Base-by-base conservation (phyloP, 2,329 filamentous ascomycete genomes). In the Colletotrichum sp. region DNA sequence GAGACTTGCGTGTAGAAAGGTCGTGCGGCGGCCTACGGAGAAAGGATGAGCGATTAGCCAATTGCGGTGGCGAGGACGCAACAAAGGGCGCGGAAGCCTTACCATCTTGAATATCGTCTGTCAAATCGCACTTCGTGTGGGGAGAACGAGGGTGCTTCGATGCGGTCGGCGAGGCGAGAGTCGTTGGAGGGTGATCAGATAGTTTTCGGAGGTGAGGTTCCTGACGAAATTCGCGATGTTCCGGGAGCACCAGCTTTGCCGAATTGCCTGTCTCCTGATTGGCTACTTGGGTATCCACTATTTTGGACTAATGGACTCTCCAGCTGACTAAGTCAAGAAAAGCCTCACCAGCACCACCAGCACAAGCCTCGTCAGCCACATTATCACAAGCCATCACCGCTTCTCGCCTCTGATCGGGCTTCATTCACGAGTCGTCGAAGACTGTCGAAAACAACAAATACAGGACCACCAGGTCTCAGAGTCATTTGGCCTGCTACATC, bases 1-100 rank as follows among this genome's bases (percentile, higher is more conserved):
- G 73, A 73, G 71, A 84, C 85, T 85, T 86, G 83, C 85, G 82
- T 83, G 83, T 86, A 86, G 80, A 86, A 77, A 57, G 81, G 80
- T 80, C 81, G 71, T 72, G 66, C 67, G 83, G 85, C 75, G 80
- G 85, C 82, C 85, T 86, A 78, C 75, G 71, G 32, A 60, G 57
- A 27, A 63, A 60, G 63, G 71, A 70, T 82, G 83, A 80, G 83
- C 80, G 80, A 84, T 86, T 85, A 85, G 85, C 80, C 72, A 63
- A 64, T 77, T 75, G 61, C 7, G 73, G 68, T 65, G 13, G 15
- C 65, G n/a, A 8, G 25, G 44, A 25, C 27, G 34, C 22, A 19
- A 19, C 27, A 13, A 25, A 22, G 3, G 15, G 27, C 36, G 4
- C 59, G 25, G 11, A 13, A 7, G 27, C 19, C 83, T 81, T 83